phyloP scores from a whole-genome alignment of 1,284 basidiomycete species.

The Cutaneotrichosporon cyanovorans region DNA sequence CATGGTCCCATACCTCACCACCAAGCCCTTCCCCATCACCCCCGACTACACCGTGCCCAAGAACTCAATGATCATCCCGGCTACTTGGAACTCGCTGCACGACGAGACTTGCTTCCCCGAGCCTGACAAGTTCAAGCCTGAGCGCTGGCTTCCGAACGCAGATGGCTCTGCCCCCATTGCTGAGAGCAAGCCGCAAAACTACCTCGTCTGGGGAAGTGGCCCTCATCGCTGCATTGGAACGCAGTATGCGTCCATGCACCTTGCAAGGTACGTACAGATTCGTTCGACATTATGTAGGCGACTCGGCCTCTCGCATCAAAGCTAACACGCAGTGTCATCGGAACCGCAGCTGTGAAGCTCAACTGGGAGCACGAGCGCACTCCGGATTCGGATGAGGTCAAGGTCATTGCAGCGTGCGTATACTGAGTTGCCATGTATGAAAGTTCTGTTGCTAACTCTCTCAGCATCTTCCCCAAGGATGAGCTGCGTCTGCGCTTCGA shows the following conservation, averaged over 20 bases:
- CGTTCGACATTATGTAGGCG: conserved; percentile 55
- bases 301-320: conserved; percentile 53
- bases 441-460: neutral
- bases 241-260: conserved; percentile 89
- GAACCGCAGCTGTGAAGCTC: conserved; percentile 72
- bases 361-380: conserved; percentile 86
- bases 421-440: too few species aligned
- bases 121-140: conserved; percentile 74
- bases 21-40: conserved; percentile 83
- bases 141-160: conserved; percentile 86
- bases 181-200: conserved; percentile 85
- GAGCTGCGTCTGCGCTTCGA: conserved; percentile 71
- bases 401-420: conserved; percentile 78
- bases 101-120: conserved; percentile 82
- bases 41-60: conserved; percentile 85
- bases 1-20: conserved; percentile 92
- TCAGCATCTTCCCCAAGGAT: conserved; percentile 78
- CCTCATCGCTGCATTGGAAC: conserved; percentile 53
- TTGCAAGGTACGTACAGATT: conserved; percentile 39
- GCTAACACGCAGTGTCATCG: conserved; percentile 46
- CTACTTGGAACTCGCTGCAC: conserved; percentile 91
- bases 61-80: conserved; percentile 90
- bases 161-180: conserved; percentile 54
- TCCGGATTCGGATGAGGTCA: conserved; percentile 67
- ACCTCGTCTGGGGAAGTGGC: conserved; percentile 89